Evolutionary conservation across 805 yeast species (phyloP).

Genomic region (Candida ulmi): DNA sequence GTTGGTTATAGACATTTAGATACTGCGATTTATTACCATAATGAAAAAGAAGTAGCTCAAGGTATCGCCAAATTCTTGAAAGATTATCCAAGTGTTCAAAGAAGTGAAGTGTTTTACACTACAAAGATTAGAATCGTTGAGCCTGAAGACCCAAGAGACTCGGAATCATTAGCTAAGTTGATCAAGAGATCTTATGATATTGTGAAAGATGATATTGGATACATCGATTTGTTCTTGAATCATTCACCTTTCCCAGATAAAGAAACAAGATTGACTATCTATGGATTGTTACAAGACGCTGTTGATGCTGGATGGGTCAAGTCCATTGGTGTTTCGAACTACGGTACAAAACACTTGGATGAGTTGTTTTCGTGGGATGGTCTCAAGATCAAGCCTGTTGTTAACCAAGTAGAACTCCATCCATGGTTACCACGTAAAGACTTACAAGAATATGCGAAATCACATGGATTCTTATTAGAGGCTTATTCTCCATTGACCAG

Average conservation of each 20-base stretch:
- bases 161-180: conserved; percentile 20
- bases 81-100: conserved; percentile 15
- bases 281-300: conserved; percentile 72
- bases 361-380: conserved; percentile 57
- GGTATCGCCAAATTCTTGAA: conserved; percentile 18
- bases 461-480: conserved; percentile 14
- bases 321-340: conserved; percentile 77
- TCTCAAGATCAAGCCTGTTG: conserved; percentile 54
- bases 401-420: conserved; percentile 53
- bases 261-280: conserved; percentile 49
- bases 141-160: conserved; percentile 12
- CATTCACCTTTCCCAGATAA: conserved; percentile 56
- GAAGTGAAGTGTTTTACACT: conserved; percentile 20
- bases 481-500: conserved; percentile 21
- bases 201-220: conserved; percentile 45
- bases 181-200: conserved; percentile 47
- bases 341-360: conserved; percentile 56
- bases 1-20: conserved; percentile 23
- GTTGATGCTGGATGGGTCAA: conserved; percentile 52
- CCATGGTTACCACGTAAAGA: conserved; percentile 24
- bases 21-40: conserved; percentile 15
- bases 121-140: conserved; percentile 15
- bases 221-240: conserved; percentile 67
- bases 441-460: conserved; percentile 16
- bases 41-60: conserved; percentile 16